Evolutionary conservation across 306 rosid genomes (phyloP), one percentile per base, ranked within the genome.

Genomic region (Abrus precatorius): DNA sequence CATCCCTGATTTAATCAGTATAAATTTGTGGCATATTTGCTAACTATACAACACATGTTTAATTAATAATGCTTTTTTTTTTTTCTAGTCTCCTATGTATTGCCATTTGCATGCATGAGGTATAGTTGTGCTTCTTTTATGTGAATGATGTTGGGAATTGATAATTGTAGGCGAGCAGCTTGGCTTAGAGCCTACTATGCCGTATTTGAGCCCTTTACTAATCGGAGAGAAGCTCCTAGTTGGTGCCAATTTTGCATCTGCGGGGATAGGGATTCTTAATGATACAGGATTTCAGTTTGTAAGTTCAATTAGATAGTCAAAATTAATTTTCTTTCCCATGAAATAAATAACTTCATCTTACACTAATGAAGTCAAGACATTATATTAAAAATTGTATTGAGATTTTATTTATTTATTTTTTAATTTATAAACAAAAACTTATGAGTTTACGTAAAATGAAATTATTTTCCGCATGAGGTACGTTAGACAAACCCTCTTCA

Each of bases 181-280:
- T 67, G 97, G 96, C 5, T 81, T 89, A 38, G 92, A 91, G 62
- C 81, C 96, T 29, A 83, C 90, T 1, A 14, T 93, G 84, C 97
- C 97, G 4, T 93, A 93, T 67, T 83, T 93, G 89, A 93, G 93
- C 55, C 97, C 97, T 10, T 44, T 45, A 0, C 86, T 93, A 13
- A 49, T 10, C 0, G 94, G 92, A 47, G 48, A 91, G 55, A 88
- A 60, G 7, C 93, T 93, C n/a, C 89, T 93, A 5, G 89, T 85
- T 28, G 97, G 97, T 68, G 97, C 97, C 6, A 93, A 93, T 86
- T 91, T 93, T 76, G 97, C 97, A 0, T 93, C 97, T 0, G 97
- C 97, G 0, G 97, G 97, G 52, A 90, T 93, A 44, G 97, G 97
- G 32, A 91, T 93, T 67, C 97, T 93, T 74, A 89, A 93, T 62